These are phyloP conservation scores for Ceratobasidium sp. DNA, from an alignment of 1,284 basidiomycete species.

Conservation along the genomic window DNA sequence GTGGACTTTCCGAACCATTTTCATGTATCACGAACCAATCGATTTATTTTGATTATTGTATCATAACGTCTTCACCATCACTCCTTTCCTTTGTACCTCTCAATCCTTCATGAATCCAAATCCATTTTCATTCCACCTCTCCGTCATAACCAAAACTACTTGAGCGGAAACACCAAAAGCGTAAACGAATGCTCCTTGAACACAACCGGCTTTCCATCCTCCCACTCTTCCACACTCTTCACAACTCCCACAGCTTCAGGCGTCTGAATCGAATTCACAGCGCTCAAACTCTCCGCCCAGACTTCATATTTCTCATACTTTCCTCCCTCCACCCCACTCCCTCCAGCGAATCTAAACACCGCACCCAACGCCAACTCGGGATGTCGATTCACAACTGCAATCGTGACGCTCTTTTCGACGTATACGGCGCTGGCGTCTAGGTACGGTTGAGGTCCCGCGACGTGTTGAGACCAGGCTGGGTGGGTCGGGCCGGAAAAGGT, in stretches of 20 bases:
- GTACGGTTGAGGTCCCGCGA: slow-evolving; percentile 58
- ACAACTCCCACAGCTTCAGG: slow-evolving; percentile 58
- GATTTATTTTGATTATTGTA: no score
- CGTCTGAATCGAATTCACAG: slow-evolving; percentile 58
- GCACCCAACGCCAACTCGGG: slow-evolving; percentile 54
- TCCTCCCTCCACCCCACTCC: background rate
- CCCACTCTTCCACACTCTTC: slow-evolving; percentile 54
- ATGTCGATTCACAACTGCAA: slow-evolving; percentile 63
- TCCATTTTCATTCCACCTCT: background rate
- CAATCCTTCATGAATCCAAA: no score
- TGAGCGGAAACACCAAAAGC: slow-evolving; percentile 42
- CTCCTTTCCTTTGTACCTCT: no score
- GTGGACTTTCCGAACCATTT: no score
- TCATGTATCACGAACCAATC: no score
- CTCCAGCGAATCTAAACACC: slow-evolving; percentile 54
- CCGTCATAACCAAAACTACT: background rate
- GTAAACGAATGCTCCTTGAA: slow-evolving; percentile 64
- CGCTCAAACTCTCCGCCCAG: slow-evolving; percentile 58
- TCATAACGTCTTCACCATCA: no score
- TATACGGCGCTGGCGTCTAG: slow-evolving; percentile 64
- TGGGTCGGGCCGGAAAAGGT: slow-evolving; percentile 50
- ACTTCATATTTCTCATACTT: slow-evolving; percentile 59
- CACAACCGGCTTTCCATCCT: slow-evolving; percentile 52
- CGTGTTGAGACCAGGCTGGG: slow-evolving; percentile 61
- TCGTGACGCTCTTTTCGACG: slow-evolving; percentile 55